Conservation (phyloP, 2,329 filamentous ascomycete species). For the Fusarium aywerte region DNA sequence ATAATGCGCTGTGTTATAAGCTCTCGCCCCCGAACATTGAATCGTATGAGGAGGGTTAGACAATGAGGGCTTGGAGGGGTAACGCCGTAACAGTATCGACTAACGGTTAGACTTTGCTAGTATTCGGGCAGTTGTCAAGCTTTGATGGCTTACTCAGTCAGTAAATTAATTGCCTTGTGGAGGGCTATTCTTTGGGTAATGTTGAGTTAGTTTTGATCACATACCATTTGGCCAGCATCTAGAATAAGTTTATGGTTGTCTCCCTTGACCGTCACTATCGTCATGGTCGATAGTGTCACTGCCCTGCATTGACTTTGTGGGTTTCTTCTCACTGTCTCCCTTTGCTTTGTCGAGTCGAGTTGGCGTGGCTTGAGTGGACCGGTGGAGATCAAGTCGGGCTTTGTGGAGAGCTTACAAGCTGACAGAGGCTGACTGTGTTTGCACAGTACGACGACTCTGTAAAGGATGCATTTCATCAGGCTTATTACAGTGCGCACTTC, state of each 20-base stretch:
- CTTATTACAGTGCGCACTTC: conserved; percentile 3
- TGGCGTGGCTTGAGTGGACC: conserved; percentile 34
- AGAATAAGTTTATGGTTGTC: not conserved
- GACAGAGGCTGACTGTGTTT: conserved; percentile 24
- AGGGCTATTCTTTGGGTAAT: not conserved
- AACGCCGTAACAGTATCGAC: not conserved
- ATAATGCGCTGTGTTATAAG: not conserved
- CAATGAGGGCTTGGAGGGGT: not conserved
- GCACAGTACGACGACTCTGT: conserved; percentile 1
- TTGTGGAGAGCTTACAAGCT: conserved; percentile 16
- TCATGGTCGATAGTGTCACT: conserved; percentile 12
- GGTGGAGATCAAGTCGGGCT: conserved; percentile 4
- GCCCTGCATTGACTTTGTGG: conserved; percentile 32
- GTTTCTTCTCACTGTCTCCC: conserved; percentile 15
- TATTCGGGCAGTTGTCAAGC: not conserved
- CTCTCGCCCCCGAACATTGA: conserved; percentile 2
- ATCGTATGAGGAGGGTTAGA: not conserved
- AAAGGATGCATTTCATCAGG: conserved; percentile 1
- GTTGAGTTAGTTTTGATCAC: conserved; percentile 6
- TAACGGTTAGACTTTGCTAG: no score
- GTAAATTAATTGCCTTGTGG: not conserved
- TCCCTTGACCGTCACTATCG: conserved; percentile 18
- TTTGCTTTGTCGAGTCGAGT: not conserved
- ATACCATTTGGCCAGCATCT: no score
- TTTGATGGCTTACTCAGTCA: not conserved